A percentile compares a stretch with the other conserved stretches of the same genome.
Evolutionary conservation across 1,284 basidiomycete genomes (phyloP).

Genomic region (Trichosporon sp.): DNA sequence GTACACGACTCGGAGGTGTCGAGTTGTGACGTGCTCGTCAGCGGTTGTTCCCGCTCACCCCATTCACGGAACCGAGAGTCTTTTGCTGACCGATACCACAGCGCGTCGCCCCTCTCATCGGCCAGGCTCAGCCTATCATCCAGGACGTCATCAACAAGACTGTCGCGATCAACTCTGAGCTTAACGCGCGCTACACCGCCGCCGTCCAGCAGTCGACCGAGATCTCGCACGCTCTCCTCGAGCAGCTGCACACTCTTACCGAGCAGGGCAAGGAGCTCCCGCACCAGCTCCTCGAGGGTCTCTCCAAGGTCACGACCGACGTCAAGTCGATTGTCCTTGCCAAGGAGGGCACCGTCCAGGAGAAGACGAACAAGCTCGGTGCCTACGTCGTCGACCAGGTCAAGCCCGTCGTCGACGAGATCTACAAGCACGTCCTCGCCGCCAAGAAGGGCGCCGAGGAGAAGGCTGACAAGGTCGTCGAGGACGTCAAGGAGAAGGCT

Average conservation of each 20-base stretch:
- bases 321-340: slow-evolving; percentile 52
- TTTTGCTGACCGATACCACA: slow-evolving; percentile 10
- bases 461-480: slow-evolving; percentile 38
- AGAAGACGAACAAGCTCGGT: slow-evolving; percentile 55
- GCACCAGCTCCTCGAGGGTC: slow-evolving; percentile 47
- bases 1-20: neutral
- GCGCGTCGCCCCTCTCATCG: slow-evolving; percentile 47
- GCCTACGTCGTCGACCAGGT: slow-evolving; percentile 55
- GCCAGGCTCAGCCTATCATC: slow-evolving; percentile 46
- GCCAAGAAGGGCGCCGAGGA: slow-evolving; percentile 40
- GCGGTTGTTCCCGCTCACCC: neutral
- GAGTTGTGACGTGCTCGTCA: neutral
- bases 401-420: slow-evolving; percentile 56
- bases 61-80: neutral
- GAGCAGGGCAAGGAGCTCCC: slow-evolving; percentile 53
- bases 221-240: slow-evolving; percentile 46
- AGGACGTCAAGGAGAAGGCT: slow-evolving; percentile 25
- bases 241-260: slow-evolving; percentile 50
- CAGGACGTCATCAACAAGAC: slow-evolving; percentile 50
- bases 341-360: slow-evolving; percentile 52
- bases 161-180: slow-evolving; percentile 48
- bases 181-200: slow-evolving; percentile 40
- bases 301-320: slow-evolving; percentile 49
- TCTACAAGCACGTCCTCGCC: slow-evolving; percentile 52
- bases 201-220: slow-evolving; percentile 49